Evolutionary conservation across 345 rosid species (phyloP).

Genomic region (Psidium guajava): DNA sequence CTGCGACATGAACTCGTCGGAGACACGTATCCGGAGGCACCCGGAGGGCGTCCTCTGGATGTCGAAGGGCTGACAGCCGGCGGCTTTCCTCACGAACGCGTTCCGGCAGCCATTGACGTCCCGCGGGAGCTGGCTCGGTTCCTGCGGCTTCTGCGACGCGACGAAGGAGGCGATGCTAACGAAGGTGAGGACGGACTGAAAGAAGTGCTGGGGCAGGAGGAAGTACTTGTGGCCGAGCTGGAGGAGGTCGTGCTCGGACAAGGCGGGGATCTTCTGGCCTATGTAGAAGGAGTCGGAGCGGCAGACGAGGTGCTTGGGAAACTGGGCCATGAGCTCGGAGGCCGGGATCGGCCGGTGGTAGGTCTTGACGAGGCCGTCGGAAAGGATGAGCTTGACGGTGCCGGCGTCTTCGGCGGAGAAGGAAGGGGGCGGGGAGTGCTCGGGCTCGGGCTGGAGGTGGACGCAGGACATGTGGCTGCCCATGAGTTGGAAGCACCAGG

Average conservation of each 20-base stretch:
- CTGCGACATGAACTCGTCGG: conserved; percentile 65
- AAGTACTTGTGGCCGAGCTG: no score
- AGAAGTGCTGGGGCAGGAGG: no score
- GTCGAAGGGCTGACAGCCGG: conserved; percentile 31
- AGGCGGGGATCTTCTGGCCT: conserved; percentile 65
- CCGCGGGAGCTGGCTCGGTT: not conserved
- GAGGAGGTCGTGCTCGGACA: conserved; percentile 35
- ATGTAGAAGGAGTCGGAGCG: conserved; percentile 69
- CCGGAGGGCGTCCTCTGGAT: conserved; percentile 52
- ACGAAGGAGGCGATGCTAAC: no score
- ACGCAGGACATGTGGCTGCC: not conserved
- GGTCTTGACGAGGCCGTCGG: conserved; percentile 51
- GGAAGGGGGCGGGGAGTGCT: not conserved
- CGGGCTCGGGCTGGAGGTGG: not conserved
- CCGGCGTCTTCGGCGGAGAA: not conserved
- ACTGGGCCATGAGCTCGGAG: conserved; percentile 46
- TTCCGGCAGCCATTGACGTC: not conserved
- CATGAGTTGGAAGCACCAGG: conserved; percentile 14
- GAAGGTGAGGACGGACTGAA: no score
- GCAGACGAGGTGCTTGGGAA: conserved; percentile 73
- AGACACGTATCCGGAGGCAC: conserved; percentile 48
- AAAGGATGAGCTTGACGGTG: conserved; percentile 48
- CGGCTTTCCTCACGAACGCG: not conserved
- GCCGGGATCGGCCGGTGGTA: conserved; percentile 47
- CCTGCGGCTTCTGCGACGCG: no score